Percentiles rank a stretch among this genome's conserved stretches.
These are phyloP conservation scores for Epipyxis sp. DNA, from an alignment of 108 stramenopile species.

Conservation along the genomic window DNA sequence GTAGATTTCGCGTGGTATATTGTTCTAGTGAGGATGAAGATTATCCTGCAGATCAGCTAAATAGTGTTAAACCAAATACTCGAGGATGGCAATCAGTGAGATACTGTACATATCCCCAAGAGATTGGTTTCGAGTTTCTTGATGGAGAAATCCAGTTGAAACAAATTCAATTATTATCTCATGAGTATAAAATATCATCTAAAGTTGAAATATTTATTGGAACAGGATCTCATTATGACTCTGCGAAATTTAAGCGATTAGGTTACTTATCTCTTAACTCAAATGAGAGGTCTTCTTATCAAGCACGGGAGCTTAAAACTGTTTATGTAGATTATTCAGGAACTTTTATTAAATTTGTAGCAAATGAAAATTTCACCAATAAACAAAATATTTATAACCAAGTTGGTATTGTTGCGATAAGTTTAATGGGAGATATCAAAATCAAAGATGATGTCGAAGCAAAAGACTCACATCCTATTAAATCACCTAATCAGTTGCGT, in stretches of 20 bases:
- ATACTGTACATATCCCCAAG: conserved; percentile 59
- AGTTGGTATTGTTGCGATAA: conserved; percentile 47
- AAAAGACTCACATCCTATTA: neutral
- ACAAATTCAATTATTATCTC: conserved; percentile 58
- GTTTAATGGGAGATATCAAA: conserved; percentile 43
- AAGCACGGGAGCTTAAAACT: conserved; percentile 62
- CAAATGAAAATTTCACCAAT: conserved; percentile 60
- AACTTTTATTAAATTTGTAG: conserved; percentile 51
- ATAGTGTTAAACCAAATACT: conserved; percentile 47
- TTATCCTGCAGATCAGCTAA: conserved; percentile 58
- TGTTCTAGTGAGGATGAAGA: conserved; percentile 60
- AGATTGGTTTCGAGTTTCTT: conserved; percentile 48
- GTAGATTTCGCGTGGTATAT: conserved; percentile 51
- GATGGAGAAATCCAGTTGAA: conserved; percentile 23
- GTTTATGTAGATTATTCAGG: conserved; percentile 54
- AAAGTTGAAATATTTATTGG: conserved; percentile 61
- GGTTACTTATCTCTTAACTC: conserved; percentile 55
- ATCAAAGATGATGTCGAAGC: neutral
- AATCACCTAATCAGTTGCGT: too few species aligned
- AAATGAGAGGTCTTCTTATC: conserved; percentile 57
- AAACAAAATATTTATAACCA: conserved; percentile 58
- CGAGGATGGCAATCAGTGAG: conserved; percentile 61
- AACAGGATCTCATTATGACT: conserved; percentile 43
- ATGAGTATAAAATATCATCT: conserved; percentile 60
- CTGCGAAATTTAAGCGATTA: conserved; percentile 42